phyloP scores from a whole-genome alignment of 371 early-diverging fungal genomes.

The Mortierella sp. region DNA sequence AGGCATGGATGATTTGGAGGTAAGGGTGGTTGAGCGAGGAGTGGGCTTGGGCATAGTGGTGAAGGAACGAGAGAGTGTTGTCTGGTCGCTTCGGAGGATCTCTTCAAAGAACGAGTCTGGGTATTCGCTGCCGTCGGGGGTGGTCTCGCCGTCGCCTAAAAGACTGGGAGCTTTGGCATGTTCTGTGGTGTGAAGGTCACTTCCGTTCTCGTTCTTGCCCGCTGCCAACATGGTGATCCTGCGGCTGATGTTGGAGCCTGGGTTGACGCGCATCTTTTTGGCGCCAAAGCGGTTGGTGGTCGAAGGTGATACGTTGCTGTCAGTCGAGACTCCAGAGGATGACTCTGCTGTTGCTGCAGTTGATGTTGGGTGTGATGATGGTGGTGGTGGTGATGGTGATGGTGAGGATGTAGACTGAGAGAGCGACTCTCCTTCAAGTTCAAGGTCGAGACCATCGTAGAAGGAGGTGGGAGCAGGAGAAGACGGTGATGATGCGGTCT shows the following conservation, averaged over 20 bases:
- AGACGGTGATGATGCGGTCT: constrained; percentile 5
- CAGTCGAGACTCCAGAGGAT: constrained; percentile 1
- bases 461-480: constrained; percentile 12
- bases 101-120: constrained; percentile 54
- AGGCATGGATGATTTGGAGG: constrained; percentile 22
- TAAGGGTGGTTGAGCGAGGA: constrained; percentile 16
- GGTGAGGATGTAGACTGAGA: background rate
- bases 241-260: constrained; percentile 47
- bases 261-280: constrained; percentile 33
- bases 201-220: constrained; percentile 53
- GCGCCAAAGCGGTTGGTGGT: constrained; percentile 33
- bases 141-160: constrained; percentile 12
- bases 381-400: background rate
- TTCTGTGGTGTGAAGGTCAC: constrained; percentile 30
- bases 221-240: constrained; percentile 44
- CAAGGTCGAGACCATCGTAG: constrained; percentile 15
- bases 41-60: constrained; percentile 41
- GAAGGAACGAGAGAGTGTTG: constrained; percentile 36
- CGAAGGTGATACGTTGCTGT: constrained; percentile 22
- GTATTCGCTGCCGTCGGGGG: constrained; percentile 44
- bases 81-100: constrained; percentile 45
- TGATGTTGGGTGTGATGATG: constrained; percentile 4
- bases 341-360: constrained; percentile 4
- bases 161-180: constrained; percentile 4
- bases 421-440: background rate